A percentile compares a stretch with the other conserved stretches of the same genome.
These are phyloP conservation scores for Cavenderia fasciculata DNA, from an alignment of 78 protist species.

Conservation along the genomic window DNA sequence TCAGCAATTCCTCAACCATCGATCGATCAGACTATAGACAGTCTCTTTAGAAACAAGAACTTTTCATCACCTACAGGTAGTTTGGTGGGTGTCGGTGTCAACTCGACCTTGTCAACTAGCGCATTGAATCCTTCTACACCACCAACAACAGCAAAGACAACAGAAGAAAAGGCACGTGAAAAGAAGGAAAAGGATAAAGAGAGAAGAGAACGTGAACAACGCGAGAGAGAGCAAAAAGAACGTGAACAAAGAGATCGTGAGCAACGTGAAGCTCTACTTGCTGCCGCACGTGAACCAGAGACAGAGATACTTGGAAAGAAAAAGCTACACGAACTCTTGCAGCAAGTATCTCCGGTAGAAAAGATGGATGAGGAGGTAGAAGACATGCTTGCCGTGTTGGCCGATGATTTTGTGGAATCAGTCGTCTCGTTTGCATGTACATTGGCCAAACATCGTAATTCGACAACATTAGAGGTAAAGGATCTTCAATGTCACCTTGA, in stretches of 20 bases:
- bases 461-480: conserved; percentile 79
- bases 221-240: conserved; percentile 18
- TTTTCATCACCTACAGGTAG: conserved; percentile 6
- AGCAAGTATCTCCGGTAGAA: conserved; percentile 57
- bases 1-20: conserved; percentile 11
- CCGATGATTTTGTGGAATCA: conserved; percentile 88
- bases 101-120: background rate
- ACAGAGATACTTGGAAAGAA: conserved; percentile 57
- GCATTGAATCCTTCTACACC: conserved; percentile 4
- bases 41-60: conserved; percentile 37
- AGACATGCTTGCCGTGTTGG: conserved; percentile 77
- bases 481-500: conserved; percentile 87
- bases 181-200: conserved; percentile 54
- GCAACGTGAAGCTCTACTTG: conserved; percentile 13
- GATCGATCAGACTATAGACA: conserved; percentile 35
- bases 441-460: conserved; percentile 84
- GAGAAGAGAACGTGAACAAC: conserved; percentile 23
- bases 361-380: conserved; percentile 72
- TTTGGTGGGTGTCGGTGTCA: background rate
- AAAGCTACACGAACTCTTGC: conserved; percentile 38
- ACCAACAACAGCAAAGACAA: conserved; percentile 11
- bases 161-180: conserved; percentile 5
- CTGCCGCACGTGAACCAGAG: conserved; percentile 4
- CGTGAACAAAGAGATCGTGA: conserved; percentile 32
- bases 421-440: conserved; percentile 78